Percentiles rank a stretch among this genome's conserved stretches.
These are phyloP conservation scores for Coemansia guatemalensis DNA, from an alignment of 192 early-diverging fungal species.

Conservation along the genomic window DNA sequence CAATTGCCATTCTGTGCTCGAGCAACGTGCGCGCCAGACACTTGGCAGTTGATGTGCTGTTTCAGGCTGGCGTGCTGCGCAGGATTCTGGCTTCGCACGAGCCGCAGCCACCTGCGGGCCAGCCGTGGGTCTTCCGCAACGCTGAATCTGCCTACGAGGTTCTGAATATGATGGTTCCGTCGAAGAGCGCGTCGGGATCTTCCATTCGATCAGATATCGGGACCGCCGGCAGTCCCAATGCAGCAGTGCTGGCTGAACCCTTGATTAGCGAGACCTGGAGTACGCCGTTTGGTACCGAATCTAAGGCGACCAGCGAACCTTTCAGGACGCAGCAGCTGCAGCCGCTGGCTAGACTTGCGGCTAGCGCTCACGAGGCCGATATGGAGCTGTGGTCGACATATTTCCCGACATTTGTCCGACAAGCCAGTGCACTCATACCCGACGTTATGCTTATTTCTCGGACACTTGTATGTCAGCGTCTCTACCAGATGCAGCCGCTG, in stretches of 20 bases:
- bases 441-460: constrained; percentile 46
- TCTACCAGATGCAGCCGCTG: constrained; percentile 54
- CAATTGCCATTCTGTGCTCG: constrained; percentile 42
- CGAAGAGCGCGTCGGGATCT: not conserved
- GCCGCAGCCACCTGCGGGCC: constrained; percentile 16
- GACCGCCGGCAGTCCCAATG: not conserved
- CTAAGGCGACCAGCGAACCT: not conserved
- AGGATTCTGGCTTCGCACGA: constrained; percentile 31
- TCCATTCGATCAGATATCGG: not conserved
- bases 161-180: constrained; percentile 35
- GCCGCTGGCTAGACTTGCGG: constrained; percentile 39
- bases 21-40: constrained; percentile 38
- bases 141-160: constrained; percentile 41
- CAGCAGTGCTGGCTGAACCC: constrained; percentile 1
- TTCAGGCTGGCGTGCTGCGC: constrained; percentile 34
- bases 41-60: constrained; percentile 38
- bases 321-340: not conserved
- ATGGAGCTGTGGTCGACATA: constrained; percentile 31
- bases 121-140: constrained; percentile 28
- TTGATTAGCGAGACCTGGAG: constrained; percentile 32
- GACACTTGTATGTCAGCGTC: constrained; percentile 45
- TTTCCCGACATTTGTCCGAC: constrained; percentile 41
- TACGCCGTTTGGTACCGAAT: constrained; percentile 30
- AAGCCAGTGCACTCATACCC: constrained; percentile 42
- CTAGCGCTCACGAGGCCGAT: constrained; percentile 26